Percentiles rank a stretch among this genome's conserved stretches.
phyloP scores from a whole-genome alignment of 257 asterid genomes.

The Verbascum thapsus region DNA sequence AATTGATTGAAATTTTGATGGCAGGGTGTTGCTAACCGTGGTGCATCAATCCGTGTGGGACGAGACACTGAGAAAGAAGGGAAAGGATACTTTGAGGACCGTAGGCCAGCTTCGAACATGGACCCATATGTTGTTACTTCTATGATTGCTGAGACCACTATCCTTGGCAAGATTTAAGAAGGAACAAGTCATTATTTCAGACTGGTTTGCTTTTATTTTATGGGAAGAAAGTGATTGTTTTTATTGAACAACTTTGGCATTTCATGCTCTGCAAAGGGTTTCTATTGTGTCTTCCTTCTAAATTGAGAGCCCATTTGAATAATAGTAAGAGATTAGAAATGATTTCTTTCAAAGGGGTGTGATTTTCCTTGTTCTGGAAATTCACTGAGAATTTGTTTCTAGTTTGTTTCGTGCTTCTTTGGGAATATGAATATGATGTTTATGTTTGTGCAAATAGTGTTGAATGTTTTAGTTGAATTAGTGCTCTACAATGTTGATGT shows the following conservation, averaged over 20 bases:
- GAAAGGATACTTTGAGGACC: conserved; percentile 92
- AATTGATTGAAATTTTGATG: background rate
- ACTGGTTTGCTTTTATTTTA: background rate
- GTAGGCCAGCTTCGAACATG: conserved; percentile 97
- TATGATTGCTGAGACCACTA: conserved; percentile 92
- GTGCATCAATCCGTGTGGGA: conserved; percentile 89
- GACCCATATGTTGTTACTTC: conserved; percentile 89
- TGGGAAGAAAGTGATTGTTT: background rate
- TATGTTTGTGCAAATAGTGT: background rate
- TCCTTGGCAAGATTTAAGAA: conserved; percentile 54
- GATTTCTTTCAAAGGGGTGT: conserved; percentile 21
- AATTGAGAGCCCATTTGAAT: conserved; percentile 9
- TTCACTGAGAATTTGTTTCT: too few species aligned
- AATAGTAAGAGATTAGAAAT: background rate
- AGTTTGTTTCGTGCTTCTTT: too few species aligned
- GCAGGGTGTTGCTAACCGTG: conserved; percentile 97
- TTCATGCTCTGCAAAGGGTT: too few species aligned
- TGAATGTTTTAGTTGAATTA: too few species aligned
- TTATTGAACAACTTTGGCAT: conserved; percentile 8
- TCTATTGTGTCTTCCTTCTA: conserved; percentile 7
- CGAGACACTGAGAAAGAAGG: conserved; percentile 91
- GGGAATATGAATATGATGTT: too few species aligned
- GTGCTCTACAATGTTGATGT: too few species aligned
- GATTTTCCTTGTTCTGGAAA: background rate
- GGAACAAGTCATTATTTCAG: background rate